A percentile compares a stretch with the other conserved stretches of the same genome.
phyloP scores from a whole-genome alignment of 768 basidiomycete genomes.

The Podaxis sp. region DNA sequence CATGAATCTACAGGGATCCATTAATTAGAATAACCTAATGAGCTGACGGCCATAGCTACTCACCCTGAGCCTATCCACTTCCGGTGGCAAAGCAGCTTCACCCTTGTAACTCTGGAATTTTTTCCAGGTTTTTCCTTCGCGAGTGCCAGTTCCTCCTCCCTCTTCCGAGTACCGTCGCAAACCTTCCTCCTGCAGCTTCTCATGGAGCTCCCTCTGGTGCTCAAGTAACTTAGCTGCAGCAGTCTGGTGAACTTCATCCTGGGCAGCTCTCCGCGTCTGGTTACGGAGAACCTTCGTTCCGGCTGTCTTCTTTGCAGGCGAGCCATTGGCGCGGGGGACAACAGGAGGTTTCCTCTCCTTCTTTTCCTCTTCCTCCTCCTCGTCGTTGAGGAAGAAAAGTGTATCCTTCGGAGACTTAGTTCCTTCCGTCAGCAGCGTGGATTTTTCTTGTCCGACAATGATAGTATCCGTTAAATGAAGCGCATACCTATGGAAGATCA shows the following conservation, averaged over 20 bases:
- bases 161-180: slow-evolving; percentile 82
- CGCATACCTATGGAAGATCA: slow-evolving; percentile 63
- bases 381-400: slow-evolving; percentile 77
- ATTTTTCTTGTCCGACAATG: slow-evolving; percentile 65
- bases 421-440: slow-evolving; percentile 78
- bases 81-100: slow-evolving; percentile 85
- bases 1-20: slow-evolving; percentile 63
- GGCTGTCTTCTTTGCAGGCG: slow-evolving; percentile 71
- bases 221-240: slow-evolving; percentile 78
- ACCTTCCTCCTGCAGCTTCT: slow-evolving; percentile 74
- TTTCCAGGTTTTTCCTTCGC: slow-evolving; percentile 93
- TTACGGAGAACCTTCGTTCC: slow-evolving; percentile 87
- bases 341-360: slow-evolving; percentile 59
- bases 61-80: slow-evolving; percentile 79
- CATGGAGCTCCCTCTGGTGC: slow-evolving; percentile 85
- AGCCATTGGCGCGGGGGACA: slow-evolving; percentile 59
- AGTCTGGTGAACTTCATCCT: slow-evolving; percentile 81
- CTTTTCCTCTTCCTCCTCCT: slow-evolving; percentile 57
- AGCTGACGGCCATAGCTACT: slow-evolving; percentile 25
- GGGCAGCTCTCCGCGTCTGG: slow-evolving; percentile 85
- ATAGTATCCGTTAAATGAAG: slow-evolving; percentile 89
- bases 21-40: slow-evolving; percentile 1
- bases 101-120: slow-evolving; percentile 97
- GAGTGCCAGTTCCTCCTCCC: slow-evolving; percentile 69
- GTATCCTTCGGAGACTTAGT: slow-evolving; percentile 84